Conservation (phyloP, 2,329 filamentous ascomycete genomes). For the Periconia digitata region DNA sequence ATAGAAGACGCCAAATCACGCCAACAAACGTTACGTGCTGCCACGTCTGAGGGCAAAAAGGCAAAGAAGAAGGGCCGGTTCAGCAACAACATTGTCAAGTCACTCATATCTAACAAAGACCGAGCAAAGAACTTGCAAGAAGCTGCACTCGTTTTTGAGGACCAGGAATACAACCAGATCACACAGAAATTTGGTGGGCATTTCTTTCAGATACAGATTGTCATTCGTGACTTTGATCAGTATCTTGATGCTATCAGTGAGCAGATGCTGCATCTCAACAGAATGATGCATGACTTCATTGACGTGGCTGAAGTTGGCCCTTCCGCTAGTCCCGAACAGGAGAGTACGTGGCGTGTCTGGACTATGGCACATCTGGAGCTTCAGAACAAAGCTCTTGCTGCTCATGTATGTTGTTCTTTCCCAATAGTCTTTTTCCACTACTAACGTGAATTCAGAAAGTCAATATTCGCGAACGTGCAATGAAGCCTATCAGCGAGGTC, state of each 20-base stretch:
- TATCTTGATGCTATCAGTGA: slow-evolving; percentile 80
- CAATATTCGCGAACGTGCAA: slow-evolving; percentile 77
- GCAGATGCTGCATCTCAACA: slow-evolving; percentile 80
- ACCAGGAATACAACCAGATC: slow-evolving; percentile 76
- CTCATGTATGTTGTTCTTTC: slow-evolving; percentile 66
- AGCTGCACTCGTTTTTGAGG: slow-evolving; percentile 67
- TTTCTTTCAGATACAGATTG: slow-evolving; percentile 87
- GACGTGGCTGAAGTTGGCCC: slow-evolving; percentile 71
- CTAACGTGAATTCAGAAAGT: slow-evolving; percentile 47
- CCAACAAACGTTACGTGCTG: slow-evolving; percentile 71
- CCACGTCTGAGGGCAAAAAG: slow-evolving; percentile 39
- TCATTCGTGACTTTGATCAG: slow-evolving; percentile 89
- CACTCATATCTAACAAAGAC: slow-evolving; percentile 85
- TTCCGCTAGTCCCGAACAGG: slow-evolving; percentile 70
- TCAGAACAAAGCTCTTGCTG: slow-evolving; percentile 77
- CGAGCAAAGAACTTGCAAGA: slow-evolving; percentile 75
- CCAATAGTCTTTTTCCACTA: slow-evolving; percentile 2
- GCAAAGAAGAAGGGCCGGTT: slow-evolving; percentile 35
- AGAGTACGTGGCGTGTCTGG: slow-evolving; percentile 93
- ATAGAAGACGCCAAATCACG: slow-evolving; percentile 97
- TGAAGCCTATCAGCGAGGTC: slow-evolving; percentile 78
- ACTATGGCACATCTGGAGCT: slow-evolving; percentile 86
- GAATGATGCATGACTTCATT: slow-evolving; percentile 80
- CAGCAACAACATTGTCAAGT: slow-evolving; percentile 80
- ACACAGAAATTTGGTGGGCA: slow-evolving; percentile 89